Conservation (phyloP, 257 asterid species). For the Fraxinus cuspidata region DNA sequence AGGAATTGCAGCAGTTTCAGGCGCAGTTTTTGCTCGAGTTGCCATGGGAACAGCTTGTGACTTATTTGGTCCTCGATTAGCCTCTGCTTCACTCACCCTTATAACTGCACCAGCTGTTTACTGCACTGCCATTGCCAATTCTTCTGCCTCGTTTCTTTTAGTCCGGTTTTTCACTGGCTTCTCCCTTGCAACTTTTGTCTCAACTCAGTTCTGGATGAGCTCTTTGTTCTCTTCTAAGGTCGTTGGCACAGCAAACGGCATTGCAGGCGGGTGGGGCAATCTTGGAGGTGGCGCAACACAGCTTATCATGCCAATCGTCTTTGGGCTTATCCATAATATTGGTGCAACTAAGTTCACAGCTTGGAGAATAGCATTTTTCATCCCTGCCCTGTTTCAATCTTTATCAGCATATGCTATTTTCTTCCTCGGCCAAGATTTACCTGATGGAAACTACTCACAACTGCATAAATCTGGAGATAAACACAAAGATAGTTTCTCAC, state of each 20-base stretch:
- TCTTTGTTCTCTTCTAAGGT: slow-evolving; percentile 60
- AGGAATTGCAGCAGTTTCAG: slow-evolving; percentile 86
- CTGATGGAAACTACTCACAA: slow-evolving; percentile 67
- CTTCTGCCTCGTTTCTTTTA: slow-evolving; percentile 51
- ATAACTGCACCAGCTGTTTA: slow-evolving; percentile 78
- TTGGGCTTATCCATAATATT: slow-evolving; percentile 38
- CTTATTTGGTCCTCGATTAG: slow-evolving; percentile 73
- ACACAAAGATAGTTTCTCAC: slow-evolving; percentile 50
- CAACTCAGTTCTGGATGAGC: slow-evolving; percentile 96
- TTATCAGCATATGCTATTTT: slow-evolving; percentile 64
- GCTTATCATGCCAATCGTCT: slow-evolving; percentile 79
- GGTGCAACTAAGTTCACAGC: slow-evolving; percentile 66
- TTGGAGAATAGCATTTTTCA: slow-evolving; percentile 78
- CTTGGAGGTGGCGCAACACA: slow-evolving; percentile 92
- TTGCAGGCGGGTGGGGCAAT: slow-evolving; percentile 94
- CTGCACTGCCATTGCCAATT: slow-evolving; percentile 46
- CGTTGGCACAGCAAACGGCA: slow-evolving; percentile 82
- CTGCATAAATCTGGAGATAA: slow-evolving; percentile 72
- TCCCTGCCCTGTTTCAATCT: slow-evolving; percentile 73
- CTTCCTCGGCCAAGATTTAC: slow-evolving; percentile 80
- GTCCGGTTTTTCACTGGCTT: slow-evolving; percentile 79
- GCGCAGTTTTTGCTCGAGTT: slow-evolving; percentile 76
- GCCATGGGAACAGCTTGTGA: slow-evolving; percentile 91
- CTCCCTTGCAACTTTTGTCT: slow-evolving; percentile 78
- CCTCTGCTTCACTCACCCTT: slow-evolving; percentile 64